Conservation (phyloP, 2,329 filamentous ascomycete genomes). For the Tetracladium maxilliforme region DNA sequence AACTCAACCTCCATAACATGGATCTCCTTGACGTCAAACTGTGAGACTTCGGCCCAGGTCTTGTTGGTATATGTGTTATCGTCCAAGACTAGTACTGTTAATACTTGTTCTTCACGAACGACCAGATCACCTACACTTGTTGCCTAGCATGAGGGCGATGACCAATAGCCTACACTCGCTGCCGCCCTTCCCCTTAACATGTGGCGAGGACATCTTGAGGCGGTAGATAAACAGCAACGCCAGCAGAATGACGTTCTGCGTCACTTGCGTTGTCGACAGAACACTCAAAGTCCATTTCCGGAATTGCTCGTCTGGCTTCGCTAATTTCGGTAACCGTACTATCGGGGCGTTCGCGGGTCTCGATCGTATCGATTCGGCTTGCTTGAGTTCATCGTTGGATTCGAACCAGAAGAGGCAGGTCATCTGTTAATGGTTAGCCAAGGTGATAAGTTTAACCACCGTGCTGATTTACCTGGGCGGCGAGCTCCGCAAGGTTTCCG, state of each 20-base stretch:
- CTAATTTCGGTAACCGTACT: slow-evolving; percentile 50
- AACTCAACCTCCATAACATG: slow-evolving; percentile 99
- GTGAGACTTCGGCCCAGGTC: slow-evolving; percentile 96
- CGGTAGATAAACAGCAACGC: slow-evolving; percentile 88
- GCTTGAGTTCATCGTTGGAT: slow-evolving; percentile 61
- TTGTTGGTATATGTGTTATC: slow-evolving; percentile 99
- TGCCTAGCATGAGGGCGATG: slow-evolving; percentile 91
- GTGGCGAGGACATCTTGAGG: slow-evolving; percentile 78
- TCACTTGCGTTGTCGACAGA: slow-evolving; percentile 86
- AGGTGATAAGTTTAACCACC: slow-evolving; percentile 3
- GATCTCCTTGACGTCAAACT: slow-evolving; percentile 85
- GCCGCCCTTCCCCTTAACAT: slow-evolving; percentile 77
- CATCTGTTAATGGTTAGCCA: slow-evolving; percentile 39
- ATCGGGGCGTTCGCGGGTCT: slow-evolving; percentile 24
- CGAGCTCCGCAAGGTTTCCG: slow-evolving; percentile 68
- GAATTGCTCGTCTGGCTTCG: slow-evolving; percentile 66
- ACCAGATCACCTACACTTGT: slow-evolving; percentile 58
- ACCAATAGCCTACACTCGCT: slow-evolving; percentile 90
- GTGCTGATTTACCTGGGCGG: slow-evolving; percentile 51
- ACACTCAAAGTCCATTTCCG: slow-evolving; percentile 89
- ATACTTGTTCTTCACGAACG: background rate
- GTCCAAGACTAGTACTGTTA: slow-evolving; percentile 54
- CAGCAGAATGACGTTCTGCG: slow-evolving; percentile 84
- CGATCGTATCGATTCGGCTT: slow-evolving; percentile 41
- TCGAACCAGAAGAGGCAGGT: slow-evolving; percentile 98